phyloP scores from a whole-genome alignment of 202 grass and related monocot species.

The Bolboschoenoplectus hybrid region DNA sequence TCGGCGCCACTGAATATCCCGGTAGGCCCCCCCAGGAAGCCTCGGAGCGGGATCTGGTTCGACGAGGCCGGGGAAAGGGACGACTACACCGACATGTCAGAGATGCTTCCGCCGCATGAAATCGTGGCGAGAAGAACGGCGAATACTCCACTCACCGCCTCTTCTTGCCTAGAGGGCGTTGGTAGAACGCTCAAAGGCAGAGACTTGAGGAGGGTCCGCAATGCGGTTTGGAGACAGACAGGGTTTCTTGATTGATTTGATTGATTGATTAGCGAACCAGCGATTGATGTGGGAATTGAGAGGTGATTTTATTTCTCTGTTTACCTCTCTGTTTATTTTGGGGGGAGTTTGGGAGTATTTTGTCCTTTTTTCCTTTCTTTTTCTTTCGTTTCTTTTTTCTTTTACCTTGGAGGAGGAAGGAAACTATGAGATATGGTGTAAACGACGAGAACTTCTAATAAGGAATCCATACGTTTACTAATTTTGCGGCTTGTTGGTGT shows the following conservation, averaged over 20 bases:
- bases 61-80: constrained; percentile 9
- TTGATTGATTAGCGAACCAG: constrained; percentile 31
- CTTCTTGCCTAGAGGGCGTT: constrained; percentile 67
- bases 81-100: constrained; percentile 47
- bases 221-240: constrained; percentile 71
- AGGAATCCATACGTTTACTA: constrained; percentile 11
- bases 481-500: background rate
- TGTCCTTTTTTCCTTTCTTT: background rate
- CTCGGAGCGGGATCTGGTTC: constrained; percentile 46
- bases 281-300: constrained; percentile 44
- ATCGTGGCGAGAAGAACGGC: constrained; percentile 63
- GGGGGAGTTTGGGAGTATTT: constrained; percentile 44
- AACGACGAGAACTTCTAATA: constrained; percentile 13
- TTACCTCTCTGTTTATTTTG: constrained; percentile 32
- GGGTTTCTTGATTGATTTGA: constrained; percentile 78
- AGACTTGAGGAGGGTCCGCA: constrained; percentile 74
- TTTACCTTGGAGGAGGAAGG: constrained; percentile 24
- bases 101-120: constrained; percentile 76
- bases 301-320: constrained; percentile 44
- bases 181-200: constrained; percentile 87
- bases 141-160: constrained; percentile 44
- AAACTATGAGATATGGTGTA: constrained; percentile 30
- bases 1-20: constrained; percentile 68
- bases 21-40: constrained; percentile 32
- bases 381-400: background rate